Conservation (phyloP, 306 rosid genomes). For the Trichosanthes cucumerina region DNA sequence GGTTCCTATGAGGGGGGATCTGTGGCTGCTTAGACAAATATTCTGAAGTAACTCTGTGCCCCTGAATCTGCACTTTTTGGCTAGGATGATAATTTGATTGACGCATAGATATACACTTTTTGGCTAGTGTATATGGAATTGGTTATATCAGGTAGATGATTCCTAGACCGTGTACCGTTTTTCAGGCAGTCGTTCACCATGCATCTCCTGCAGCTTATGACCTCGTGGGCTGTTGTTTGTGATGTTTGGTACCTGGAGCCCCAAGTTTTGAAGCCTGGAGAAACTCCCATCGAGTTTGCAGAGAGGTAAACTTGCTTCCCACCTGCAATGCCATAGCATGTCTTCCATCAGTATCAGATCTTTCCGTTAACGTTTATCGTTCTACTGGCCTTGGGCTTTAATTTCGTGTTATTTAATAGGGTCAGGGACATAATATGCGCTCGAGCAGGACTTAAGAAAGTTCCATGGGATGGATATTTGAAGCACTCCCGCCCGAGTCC, state of each 20-base stretch:
- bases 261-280: constrained; percentile 71
- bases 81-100: not conserved
- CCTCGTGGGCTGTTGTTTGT: constrained; percentile 99
- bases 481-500: constrained; percentile 96
- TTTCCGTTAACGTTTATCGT: not conserved
- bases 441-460: constrained; percentile 90
- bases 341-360: not conserved
- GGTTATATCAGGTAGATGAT: not conserved
- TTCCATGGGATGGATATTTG: constrained; percentile 97
- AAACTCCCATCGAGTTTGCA: constrained; percentile 92
- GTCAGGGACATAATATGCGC: constrained; percentile 74
- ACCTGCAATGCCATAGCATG: not conserved
- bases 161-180: not conserved
- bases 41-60: not conserved
- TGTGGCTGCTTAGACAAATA: not conserved
- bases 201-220: constrained; percentile 96
- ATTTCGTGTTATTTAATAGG: constrained; percentile 31
- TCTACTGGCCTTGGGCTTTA: not conserved
- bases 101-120: not conserved
- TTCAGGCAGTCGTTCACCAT: constrained; percentile 91
- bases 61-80: not conserved
- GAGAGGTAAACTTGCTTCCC: constrained; percentile 51
- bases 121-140: not conserved
- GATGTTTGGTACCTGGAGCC: constrained; percentile 99
- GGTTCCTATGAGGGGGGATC: not conserved